Percentiles rank a stretch among this genome's conserved stretches.
phyloP scores from a whole-genome alignment of 2,329 filamentous ascomycete species.

The Cyclaneusma minus region DNA sequence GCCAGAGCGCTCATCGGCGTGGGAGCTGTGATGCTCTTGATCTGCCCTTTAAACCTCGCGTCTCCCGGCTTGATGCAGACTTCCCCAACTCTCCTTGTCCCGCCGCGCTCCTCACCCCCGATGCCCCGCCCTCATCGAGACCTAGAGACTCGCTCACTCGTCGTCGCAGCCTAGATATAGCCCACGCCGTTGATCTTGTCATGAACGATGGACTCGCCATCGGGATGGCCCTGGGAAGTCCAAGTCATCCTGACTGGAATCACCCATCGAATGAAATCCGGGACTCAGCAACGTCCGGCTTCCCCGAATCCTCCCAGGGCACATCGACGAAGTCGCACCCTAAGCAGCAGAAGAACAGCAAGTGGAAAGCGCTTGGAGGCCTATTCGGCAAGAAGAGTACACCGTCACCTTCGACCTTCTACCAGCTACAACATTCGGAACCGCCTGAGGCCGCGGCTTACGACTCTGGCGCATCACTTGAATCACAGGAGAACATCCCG shows the following conservation, averaged over 20 bases:
- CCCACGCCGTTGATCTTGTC: too few relatives aligned
- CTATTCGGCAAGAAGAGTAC: conserved; percentile 30
- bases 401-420: conserved; percentile 11
- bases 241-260: conserved; percentile 24
- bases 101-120: too few relatives aligned
- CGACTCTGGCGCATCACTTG: conserved; percentile 1
- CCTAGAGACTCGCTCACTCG: neutral
- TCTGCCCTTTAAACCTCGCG: too few relatives aligned
- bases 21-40: too few relatives aligned
- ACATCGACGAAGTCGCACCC: conserved; percentile 3
- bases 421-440: conserved; percentile 15
- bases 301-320: neutral
- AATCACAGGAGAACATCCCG: conserved; percentile 8
- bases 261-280: conserved; percentile 5
- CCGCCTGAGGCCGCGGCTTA: conserved; percentile 3
- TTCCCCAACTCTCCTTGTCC: too few relatives aligned
- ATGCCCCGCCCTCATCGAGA: too few relatives aligned
- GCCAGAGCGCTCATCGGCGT: too few relatives aligned
- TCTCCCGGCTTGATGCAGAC: too few relatives aligned
- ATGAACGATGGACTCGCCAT: conserved; percentile 26
- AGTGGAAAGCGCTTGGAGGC: conserved; percentile 41
- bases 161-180: too few relatives aligned
- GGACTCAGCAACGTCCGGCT: conserved; percentile 2
- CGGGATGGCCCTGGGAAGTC: conserved; percentile 62
- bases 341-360: conserved; percentile 29